Evolutionary conservation across 2,329 filamentous ascomycete genomes (phyloP).

Genomic region (Purpureocillium takamizusanense): DNA sequence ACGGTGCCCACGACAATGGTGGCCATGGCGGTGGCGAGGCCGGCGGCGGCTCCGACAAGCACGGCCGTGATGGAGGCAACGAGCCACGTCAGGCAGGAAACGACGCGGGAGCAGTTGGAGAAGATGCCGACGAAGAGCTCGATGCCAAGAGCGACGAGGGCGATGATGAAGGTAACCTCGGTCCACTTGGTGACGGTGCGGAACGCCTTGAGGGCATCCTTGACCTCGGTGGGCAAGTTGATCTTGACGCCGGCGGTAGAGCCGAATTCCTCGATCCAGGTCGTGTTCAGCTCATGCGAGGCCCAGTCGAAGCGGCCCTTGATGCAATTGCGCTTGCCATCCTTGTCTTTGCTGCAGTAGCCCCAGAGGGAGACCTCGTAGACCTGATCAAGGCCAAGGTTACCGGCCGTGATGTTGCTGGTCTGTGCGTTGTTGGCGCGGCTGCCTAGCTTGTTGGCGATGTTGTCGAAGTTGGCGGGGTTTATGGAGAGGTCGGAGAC

Average conservation of each 20-base stretch:
- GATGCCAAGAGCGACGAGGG: conserved; percentile 57
- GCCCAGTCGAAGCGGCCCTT: conserved; percentile 69
- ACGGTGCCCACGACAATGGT: conserved; percentile 51
- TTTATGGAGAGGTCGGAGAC: conserved; percentile 44
- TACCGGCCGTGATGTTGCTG: conserved; percentile 45
- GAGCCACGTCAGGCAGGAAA: conserved; percentile 76
- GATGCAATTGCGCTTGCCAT: conserved; percentile 55
- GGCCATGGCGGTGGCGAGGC: conserved; percentile 68
- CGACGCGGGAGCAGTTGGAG: conserved; percentile 71
- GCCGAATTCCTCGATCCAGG: conserved; percentile 42
- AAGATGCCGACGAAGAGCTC: conserved; percentile 74
- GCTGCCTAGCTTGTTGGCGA: conserved; percentile 19
- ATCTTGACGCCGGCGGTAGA: conserved; percentile 42
- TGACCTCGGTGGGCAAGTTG: conserved; percentile 58
- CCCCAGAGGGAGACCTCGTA: conserved; percentile 83
- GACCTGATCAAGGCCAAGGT: conserved; percentile 59
- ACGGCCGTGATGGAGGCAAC: conserved; percentile 54
- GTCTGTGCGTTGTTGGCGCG: conserved; percentile 12
- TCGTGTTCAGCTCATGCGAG: conserved; percentile 59
- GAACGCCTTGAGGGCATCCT: conserved; percentile 63
- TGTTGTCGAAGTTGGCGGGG: conserved; percentile 22
- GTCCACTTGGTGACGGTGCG: conserved; percentile 70
- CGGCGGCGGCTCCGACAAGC: conserved; percentile 52
- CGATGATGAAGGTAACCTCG: conserved; percentile 69
- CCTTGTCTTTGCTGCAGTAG: conserved; percentile 62